phyloP scores from a whole-genome alignment of 2,329 filamentous ascomycete species.

The Madurella fahalii region DNA sequence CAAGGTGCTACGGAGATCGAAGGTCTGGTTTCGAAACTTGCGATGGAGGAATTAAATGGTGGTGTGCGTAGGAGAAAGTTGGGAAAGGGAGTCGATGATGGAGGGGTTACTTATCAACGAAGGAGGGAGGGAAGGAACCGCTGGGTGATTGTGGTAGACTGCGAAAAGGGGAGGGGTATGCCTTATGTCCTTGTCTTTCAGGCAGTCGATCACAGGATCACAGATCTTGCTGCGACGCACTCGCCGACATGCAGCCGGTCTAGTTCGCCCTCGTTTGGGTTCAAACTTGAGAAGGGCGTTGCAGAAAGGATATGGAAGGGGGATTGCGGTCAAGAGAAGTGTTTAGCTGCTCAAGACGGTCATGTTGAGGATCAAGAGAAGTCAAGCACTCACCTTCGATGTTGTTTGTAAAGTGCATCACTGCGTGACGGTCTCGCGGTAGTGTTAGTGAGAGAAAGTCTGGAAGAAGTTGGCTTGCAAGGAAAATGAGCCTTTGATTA shows the following conservation, averaged over 20 bases:
- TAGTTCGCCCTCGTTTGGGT: neutral
- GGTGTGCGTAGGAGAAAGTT: neutral
- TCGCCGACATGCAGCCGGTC: neutral
- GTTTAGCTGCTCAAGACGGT: neutral
- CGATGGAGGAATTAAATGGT: no score
- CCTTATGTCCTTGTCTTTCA: constrained; percentile 9
- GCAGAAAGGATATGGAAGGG: neutral
- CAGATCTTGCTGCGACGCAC: neutral
- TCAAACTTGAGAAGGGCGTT: neutral
- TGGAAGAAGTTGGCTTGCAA: neutral
- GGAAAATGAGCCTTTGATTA: no score
- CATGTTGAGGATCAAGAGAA: neutral
- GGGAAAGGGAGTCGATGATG: neutral
- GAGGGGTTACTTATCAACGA: neutral
- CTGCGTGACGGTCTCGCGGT: neutral
- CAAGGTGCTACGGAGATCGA: neutral
- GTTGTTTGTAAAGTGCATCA: neutral
- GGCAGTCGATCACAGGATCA: neutral
- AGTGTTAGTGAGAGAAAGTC: neutral
- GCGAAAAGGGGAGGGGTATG: neutral
- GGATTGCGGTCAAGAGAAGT: neutral
- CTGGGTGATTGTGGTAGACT: neutral
- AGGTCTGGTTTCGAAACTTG: no score
- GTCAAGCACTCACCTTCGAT: neutral
- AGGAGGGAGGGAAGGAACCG: constrained; percentile 7